phyloP scores from a whole-genome alignment of 768 basidiomycete genomes.

The Amanita fuliginea region DNA sequence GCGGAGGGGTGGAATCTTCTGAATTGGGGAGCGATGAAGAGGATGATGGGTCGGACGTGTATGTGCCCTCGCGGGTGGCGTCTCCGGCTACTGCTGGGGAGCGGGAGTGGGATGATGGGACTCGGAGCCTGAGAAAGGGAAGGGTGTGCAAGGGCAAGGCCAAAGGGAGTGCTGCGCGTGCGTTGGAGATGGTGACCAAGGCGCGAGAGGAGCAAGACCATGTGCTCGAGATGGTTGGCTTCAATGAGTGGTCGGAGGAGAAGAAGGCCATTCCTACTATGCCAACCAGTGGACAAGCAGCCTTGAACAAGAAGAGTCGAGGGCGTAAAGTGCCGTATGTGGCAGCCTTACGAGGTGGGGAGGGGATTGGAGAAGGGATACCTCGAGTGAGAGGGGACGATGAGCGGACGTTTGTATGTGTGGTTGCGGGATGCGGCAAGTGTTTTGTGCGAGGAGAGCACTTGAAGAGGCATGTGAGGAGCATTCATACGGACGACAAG shows the following conservation, averaged over 20 bases:
- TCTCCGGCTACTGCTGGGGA: no score
- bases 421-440: slow-evolving; percentile 64
- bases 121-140: slow-evolving; percentile 10
- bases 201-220: slow-evolving; percentile 9
- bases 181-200: slow-evolving; percentile 18
- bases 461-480: slow-evolving; percentile 69
- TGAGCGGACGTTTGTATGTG: slow-evolving; percentile 49
- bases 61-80: slow-evolving; percentile 17
- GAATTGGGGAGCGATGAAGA: background rate
- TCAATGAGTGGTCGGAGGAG: slow-evolving; percentile 14
- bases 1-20: background rate
- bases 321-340: slow-evolving; percentile 46
- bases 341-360: slow-evolving; percentile 3
- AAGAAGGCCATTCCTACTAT: slow-evolving; percentile 39
- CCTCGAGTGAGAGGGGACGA: background rate
- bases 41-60: slow-evolving; percentile 20
- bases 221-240: slow-evolving; percentile 6
- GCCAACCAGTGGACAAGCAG: slow-evolving; percentile 35
- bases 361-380: background rate
- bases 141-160: slow-evolving; percentile 17
- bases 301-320: slow-evolving; percentile 47
- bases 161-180: slow-evolving; percentile 23
- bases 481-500: slow-evolving; percentile 78
- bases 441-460: slow-evolving; percentile 74
- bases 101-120: background rate